Conservation (phyloP, 2,329 filamentous ascomycete species). For the Penicillium sp. region DNA sequence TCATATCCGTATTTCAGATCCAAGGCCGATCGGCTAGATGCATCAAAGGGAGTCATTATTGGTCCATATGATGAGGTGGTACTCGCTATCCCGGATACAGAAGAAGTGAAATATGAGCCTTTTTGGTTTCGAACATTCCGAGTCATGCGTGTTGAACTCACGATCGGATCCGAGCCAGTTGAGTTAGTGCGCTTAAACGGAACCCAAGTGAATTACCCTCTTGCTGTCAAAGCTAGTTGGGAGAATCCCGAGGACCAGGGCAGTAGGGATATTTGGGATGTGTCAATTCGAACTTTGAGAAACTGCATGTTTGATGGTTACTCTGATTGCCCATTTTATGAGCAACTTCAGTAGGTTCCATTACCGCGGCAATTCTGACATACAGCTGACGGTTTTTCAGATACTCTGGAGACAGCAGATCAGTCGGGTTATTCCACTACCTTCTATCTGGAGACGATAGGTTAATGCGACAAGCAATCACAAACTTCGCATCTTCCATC, state of each 20-base stretch:
- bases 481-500: constrained; percentile 30
- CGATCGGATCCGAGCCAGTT: constrained; percentile 22
- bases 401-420: constrained; percentile 27
- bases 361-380: not conserved
- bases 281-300: constrained; percentile 31
- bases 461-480: constrained; percentile 34
- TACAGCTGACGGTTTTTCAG: constrained; percentile 7
- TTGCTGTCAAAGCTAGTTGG: constrained; percentile 31
- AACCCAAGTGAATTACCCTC: constrained; percentile 40
- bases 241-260: constrained; percentile 10
- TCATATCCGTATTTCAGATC: constrained; percentile 42
- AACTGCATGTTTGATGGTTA: constrained; percentile 41
- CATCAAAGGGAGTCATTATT: constrained; percentile 31
- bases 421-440: constrained; percentile 33
- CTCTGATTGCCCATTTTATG: constrained; percentile 38
- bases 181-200: constrained; percentile 27
- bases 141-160: constrained; percentile 33
- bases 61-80: constrained; percentile 39
- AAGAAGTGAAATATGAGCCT: constrained; percentile 32
- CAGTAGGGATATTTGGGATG: constrained; percentile 29
- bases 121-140: constrained; percentile 47
- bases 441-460: constrained; percentile 34
- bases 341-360: constrained; percentile 33
- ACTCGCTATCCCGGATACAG: constrained; percentile 20
- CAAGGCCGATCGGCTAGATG: constrained; percentile 40